phyloP scores from a whole-genome alignment of 179 eudicot genomes.

The Amaranthus tricolor region DNA sequence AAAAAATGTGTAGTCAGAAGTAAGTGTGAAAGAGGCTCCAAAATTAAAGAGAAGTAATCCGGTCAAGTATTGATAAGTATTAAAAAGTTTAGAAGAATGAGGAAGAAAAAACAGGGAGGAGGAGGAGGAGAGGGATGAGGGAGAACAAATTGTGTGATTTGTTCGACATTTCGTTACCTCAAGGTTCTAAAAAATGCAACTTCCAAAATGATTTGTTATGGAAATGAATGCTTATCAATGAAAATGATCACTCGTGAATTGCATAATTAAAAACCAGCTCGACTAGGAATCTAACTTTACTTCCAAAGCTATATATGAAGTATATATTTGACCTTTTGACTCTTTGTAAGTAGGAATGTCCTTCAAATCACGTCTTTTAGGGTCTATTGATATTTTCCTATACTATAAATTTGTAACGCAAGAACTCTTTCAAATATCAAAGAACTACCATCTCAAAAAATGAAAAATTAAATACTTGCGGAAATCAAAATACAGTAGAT shows the following conservation, averaged over 20 bases:
- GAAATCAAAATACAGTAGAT: neutral
- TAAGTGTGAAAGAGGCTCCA: neutral
- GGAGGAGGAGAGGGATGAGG: neutral
- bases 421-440: slow-evolving; percentile 5
- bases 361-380: neutral
- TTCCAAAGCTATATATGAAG: neutral
- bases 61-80: neutral
- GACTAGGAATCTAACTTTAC: neutral
- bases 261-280: neutral
- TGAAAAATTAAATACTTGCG: neutral
- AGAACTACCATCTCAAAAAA: slow-evolving; percentile 2
- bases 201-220: neutral
- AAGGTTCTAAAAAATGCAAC: too few relatives aligned
- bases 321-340: neutral
- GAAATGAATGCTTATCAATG: neutral
- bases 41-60: neutral
- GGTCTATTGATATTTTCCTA: neutral
- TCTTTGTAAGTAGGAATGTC: neutral
- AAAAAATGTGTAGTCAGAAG: neutral
- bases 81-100: neutral
- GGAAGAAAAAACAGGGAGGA: neutral
- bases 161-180: neutral
- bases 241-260: neutral
- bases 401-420: neutral
- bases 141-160: neutral